Conservation (phyloP, 2,329 filamentous ascomycete genomes). For the Xylariales sp. region DNA sequence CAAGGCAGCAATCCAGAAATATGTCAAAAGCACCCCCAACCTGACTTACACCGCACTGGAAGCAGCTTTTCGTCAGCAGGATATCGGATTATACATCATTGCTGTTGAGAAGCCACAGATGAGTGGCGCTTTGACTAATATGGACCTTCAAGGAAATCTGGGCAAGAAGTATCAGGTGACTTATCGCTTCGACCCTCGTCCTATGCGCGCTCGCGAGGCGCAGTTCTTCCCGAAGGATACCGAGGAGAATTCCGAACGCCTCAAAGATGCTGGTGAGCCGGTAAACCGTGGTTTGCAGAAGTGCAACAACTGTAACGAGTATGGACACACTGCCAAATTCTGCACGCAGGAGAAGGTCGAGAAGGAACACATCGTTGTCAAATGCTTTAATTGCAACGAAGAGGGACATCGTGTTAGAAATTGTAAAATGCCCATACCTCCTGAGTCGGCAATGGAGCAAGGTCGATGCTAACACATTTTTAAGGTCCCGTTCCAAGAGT, state of each 20-base stretch:
- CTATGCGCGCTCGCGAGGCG: constrained; percentile 53
- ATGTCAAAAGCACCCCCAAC: constrained; percentile 56
- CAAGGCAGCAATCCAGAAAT: constrained; percentile 55
- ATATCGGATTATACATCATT: constrained; percentile 57
- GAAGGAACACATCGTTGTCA: constrained; percentile 40
- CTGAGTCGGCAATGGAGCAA: too few relatives aligned
- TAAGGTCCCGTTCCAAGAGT: constrained; percentile 55
- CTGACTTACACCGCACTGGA: constrained; percentile 60
- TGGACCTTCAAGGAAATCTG: constrained; percentile 67
- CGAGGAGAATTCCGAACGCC: constrained; percentile 58
- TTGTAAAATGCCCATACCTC: constrained; percentile 44
- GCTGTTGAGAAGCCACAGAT: constrained; percentile 54
- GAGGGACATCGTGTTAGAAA: constrained; percentile 65
- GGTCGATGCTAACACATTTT: too few relatives aligned
- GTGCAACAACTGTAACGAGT: constrained; percentile 60
- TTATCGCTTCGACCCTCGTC: constrained; percentile 55
- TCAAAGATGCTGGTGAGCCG: constrained; percentile 62
- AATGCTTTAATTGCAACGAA: constrained; percentile 62
- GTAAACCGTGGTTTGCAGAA: constrained; percentile 54
- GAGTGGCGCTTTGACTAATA: constrained; percentile 57
- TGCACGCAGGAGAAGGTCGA: constrained; percentile 57
- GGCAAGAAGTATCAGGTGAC: constrained; percentile 61
- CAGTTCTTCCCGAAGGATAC: constrained; percentile 54
- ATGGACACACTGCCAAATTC: constrained; percentile 57
- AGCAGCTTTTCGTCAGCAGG: constrained; percentile 48